Evolutionary conservation across 225 moss, liverwort and hornwort genomes (phyloP), one percentile per base, ranked within the genome.

Genomic region (Ulota crispa): DNA sequence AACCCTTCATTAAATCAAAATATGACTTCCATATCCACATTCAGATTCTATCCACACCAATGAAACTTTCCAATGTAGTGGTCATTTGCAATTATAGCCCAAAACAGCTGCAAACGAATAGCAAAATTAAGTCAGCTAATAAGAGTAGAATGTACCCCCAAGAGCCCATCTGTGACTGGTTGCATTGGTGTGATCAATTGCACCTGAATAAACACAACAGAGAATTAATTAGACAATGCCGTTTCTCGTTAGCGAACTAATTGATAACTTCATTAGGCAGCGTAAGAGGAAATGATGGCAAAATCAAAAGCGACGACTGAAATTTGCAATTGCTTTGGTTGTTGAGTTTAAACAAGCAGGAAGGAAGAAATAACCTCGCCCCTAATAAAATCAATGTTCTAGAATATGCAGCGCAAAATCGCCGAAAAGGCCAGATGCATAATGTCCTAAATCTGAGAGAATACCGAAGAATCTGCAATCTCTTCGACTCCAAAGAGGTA

Each of bases 141-240:
- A 36, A 8, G 39, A 55, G 37, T 50, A 45, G 56, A 73, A 61
- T 57, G 39, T 88, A 88, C 90, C 90, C 43, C 94, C 92, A 32
- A 94, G 79, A 18, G 94, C 94, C 92, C 94, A 94, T 85, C 91
- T 94, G 47, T 94, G 94, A 47, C 92, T 91, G 56, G 94, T 94
- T 47, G 94, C 94, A 85, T 94, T 94, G 27, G 94, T 91, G 68
- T 92, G 94, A 70, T 94, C 94, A 88, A 92, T 94, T 50, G 88
- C 87, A 64, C 94, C 88, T 91, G 82, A 43, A 80, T 57, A 3
- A 34, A 34, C 4, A 57, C 72, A 57, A 62, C 52, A 72, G 37
- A 64, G 55, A 74, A 16, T 23, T 18, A 52, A 31, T 74, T 19
- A 81, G 67, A 16, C 42, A 13, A 30, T 42, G 23, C 2, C 74